Conservation (phyloP, 768 basidiomycete species). For the button mushroom (Agaricus bisporus) region DNA sequence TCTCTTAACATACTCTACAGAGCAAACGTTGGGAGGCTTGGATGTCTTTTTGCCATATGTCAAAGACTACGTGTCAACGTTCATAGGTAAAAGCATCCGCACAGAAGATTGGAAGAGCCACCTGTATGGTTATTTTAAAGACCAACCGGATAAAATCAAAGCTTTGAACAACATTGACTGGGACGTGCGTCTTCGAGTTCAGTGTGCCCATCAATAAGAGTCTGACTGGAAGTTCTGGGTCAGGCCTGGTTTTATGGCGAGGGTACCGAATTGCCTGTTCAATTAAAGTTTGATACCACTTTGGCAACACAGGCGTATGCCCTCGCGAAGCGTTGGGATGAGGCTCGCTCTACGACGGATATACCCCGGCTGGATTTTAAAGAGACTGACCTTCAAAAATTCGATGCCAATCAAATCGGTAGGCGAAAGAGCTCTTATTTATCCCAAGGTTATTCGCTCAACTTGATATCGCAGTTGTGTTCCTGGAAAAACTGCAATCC, state of each 20-base stretch:
- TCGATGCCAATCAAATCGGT: conserved; percentile 78
- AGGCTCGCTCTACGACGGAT: conserved; percentile 42
- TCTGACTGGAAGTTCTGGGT: not conserved
- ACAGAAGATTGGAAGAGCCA: conserved; percentile 82
- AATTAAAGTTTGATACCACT: conserved; percentile 69
- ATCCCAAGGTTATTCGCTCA: not conserved
- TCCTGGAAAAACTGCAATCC: conserved; percentile 75
- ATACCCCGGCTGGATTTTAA: conserved; percentile 48
- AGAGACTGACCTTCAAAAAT: conserved; percentile 49
- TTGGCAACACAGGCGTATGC: conserved; percentile 65
- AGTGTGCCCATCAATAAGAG: not conserved
- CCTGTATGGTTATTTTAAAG: conserved; percentile 63
- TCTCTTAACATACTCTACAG: conserved; percentile 24
- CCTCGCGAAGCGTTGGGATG: conserved; percentile 72
- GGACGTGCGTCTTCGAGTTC: conserved; percentile 45
- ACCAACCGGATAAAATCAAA: conserved; percentile 53
- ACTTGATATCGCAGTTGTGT: conserved; percentile 49
- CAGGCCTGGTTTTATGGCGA: conserved; percentile 83
- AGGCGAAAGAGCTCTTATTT: conserved; percentile 13
- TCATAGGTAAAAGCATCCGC: conserved; percentile 77
- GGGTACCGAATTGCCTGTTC: conserved; percentile 64
- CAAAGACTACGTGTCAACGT: conserved; percentile 75
- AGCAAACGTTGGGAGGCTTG: conserved; percentile 72
- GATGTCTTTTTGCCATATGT: conserved; percentile 83
- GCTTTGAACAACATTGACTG: conserved; percentile 69